Evolutionary conservation across 1,139 yeast species (phyloP).

Genomic region (Hyphopichia pseudoburtonii): DNA sequence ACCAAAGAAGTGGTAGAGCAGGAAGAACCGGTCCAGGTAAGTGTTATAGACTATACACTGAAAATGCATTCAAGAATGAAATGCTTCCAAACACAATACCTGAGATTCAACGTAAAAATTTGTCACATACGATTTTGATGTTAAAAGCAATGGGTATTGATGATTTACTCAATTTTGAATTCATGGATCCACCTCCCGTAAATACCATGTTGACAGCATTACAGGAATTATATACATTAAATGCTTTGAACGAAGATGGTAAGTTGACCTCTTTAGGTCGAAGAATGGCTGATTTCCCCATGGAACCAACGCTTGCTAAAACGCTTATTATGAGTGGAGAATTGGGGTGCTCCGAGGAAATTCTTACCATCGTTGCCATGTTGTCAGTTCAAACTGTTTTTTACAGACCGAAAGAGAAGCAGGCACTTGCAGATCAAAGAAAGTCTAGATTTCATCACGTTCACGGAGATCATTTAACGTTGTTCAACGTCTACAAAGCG

Average conservation of each 20-base stretch:
- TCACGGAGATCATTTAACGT: slow-evolving; percentile 84
- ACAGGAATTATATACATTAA: slow-evolving; percentile 77
- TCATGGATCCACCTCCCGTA: slow-evolving; percentile 92
- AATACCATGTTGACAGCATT: slow-evolving; percentile 75
- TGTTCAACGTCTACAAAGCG: slow-evolving; percentile 73
- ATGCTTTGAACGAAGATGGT: slow-evolving; percentile 83
- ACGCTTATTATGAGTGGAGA: slow-evolving; percentile 75
- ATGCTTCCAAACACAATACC: slow-evolving; percentile 87
- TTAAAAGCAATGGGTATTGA: slow-evolving; percentile 94
- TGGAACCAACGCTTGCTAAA: slow-evolving; percentile 90
- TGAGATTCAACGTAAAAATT: slow-evolving; percentile 88
- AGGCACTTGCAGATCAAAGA: slow-evolving; percentile 69
- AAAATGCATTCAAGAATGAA: slow-evolving; percentile 64
- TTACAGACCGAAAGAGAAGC: slow-evolving; percentile 80
- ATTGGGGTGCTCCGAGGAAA: slow-evolving; percentile 77
- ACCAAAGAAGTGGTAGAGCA: slow-evolving; percentile 81
- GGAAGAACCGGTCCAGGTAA: slow-evolving; percentile 88
- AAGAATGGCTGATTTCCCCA: slow-evolving; percentile 90
- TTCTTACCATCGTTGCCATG: slow-evolving; percentile 87
- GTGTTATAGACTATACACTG: slow-evolving; percentile 74
- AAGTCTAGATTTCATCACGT: slow-evolving; percentile 75
- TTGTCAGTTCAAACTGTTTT: slow-evolving; percentile 83
- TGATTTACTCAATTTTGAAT: slow-evolving; percentile 76
- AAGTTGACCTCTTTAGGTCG: slow-evolving; percentile 71
- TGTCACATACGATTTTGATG: slow-evolving; percentile 82